These are phyloP conservation scores for Saccharum spontaneum DNA, from an alignment of 176 grass and related monocot genomes.

Conservation along the genomic window DNA sequence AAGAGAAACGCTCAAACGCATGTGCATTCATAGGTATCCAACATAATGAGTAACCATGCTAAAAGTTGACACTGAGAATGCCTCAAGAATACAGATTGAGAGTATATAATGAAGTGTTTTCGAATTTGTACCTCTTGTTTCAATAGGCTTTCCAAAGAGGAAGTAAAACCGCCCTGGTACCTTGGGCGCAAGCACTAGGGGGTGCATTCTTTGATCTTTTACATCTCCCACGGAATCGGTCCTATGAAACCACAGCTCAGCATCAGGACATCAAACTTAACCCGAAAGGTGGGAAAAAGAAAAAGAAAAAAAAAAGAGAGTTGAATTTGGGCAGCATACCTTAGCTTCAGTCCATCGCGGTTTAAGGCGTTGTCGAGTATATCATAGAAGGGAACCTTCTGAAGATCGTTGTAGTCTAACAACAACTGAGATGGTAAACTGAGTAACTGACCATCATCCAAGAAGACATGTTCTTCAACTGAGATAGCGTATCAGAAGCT, in stretches of 20 bases:
- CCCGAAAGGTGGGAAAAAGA: background rate
- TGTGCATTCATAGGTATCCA: background rate
- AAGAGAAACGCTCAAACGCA: background rate
- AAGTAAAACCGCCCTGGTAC: conserved; percentile 86
- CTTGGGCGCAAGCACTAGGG: conserved; percentile 53
- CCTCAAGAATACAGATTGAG: background rate
- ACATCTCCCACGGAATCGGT: conserved; percentile 57
- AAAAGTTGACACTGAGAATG: background rate
- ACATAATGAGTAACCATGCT: background rate
- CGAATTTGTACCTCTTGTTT: conserved; percentile 65
- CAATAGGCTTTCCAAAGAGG: conserved; percentile 81
- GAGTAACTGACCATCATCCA: background rate
- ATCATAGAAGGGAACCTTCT: conserved; percentile 86
- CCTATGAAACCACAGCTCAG: conserved; percentile 37
- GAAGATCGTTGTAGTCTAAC: conserved; percentile 86
- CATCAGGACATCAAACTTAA: background rate
- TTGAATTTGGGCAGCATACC: conserved; percentile 31
- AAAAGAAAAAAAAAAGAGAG: background rate
- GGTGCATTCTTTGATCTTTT: conserved; percentile 70
- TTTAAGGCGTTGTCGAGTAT: conserved; percentile 62
- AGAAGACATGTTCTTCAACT: background rate
- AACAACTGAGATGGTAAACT: conserved; percentile 50
- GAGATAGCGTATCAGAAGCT: background rate
- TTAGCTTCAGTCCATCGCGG: conserved; percentile 52
- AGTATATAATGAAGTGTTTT: background rate